Base-by-base conservation (phyloP, 2,329 filamentous ascomycete species). In the Fusarium mexicanum region DNA sequence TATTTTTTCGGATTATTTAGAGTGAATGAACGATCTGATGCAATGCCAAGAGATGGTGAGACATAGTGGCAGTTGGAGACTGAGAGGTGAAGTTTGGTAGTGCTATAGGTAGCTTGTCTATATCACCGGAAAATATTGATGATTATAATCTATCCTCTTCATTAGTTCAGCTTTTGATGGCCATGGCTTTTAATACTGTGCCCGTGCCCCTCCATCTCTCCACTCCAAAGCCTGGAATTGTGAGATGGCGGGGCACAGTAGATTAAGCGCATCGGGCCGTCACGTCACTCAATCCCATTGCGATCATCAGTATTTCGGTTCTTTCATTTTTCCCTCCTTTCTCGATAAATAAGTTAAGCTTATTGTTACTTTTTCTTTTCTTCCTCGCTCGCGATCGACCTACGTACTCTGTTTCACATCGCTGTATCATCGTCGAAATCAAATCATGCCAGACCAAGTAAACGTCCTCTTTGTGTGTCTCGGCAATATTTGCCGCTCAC, bases 381-480 rank as follows among this genome's bases (percentile, higher is more conserved):
- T 46, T n/a, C 51, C 51, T 67, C 29, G 54, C 51, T 67, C 29
- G 54, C 51, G 57, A 60, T 60, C 57, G 57, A 51, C 57, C 57
- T 37, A 14, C 33, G 14, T 35, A 35, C 48, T 38, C 37, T 33
- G 38, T 55, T 57, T 64, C 35, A 26, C 33, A 26, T 31, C 48
- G 29, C 24, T 57, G 43, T 29, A 47, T 46, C 65, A 47, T 55
- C 63, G 60, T 53, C 51, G 24, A 71, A 78, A 78, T 69, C 26
- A 84, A 78, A 78, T 71, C 26, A 84, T 84, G 83, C 67, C 83
- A 12, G 83, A 84, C 69, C 81, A 82, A 44, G 75, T 94, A 62
- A 95, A 92, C 6, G 93, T 98, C 43, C 90, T 98, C 60, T 98
- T 98, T 81, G 96, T 98, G 77, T 99, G 96, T 84, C 88, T 98